These are phyloP conservation scores for Exophiala spinifera DNA, from an alignment of 2,329 filamentous ascomycete genomes.

Conservation along the genomic window DNA sequence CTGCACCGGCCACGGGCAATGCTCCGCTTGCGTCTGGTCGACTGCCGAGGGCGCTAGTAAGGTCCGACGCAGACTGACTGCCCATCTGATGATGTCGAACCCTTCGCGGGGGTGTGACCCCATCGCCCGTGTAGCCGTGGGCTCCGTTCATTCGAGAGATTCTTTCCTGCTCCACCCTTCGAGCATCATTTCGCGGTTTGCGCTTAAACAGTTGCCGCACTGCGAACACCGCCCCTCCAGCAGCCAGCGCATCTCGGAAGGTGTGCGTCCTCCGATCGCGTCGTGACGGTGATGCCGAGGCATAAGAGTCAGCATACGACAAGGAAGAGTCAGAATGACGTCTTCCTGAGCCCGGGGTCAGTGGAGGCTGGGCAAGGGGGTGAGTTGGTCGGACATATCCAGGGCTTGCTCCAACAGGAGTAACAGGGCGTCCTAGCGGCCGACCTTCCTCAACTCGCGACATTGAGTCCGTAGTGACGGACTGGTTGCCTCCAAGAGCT, in stretches of 20 bases:
- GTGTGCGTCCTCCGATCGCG: conserved; percentile 47
- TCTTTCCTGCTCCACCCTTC: conserved; percentile 53
- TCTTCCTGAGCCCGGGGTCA: conserved; percentile 30
- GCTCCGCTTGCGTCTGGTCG: conserved; percentile 22
- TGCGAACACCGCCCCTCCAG: conserved; percentile 64
- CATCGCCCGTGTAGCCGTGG: conserved; percentile 69
- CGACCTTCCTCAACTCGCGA: conserved; percentile 53
- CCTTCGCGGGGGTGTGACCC: conserved; percentile 42
- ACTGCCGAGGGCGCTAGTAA: conserved; percentile 22
- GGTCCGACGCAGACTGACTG: conserved; percentile 28
- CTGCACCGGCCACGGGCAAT: conserved; percentile 18
- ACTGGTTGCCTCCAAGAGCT: conserved; percentile 48
- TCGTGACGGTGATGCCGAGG: conserved; percentile 34
- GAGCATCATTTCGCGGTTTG: conserved; percentile 54
- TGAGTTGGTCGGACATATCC: conserved; percentile 30
- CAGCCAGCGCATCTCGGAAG: conserved; percentile 60
- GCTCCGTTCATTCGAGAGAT: conserved; percentile 53
- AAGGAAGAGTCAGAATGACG: conserved; percentile 31
- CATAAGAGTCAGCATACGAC: conserved; percentile 41
- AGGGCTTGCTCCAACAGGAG: conserved; percentile 36
- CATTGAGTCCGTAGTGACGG: conserved; percentile 46
- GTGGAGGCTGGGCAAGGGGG: conserved; percentile 32
- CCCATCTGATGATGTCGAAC: conserved; percentile 22
- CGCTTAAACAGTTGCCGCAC: conserved; percentile 59
- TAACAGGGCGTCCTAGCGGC: conserved; percentile 46